phyloP scores from a whole-genome alignment of 495 filamentous ascomycete genomes.

The Mytilinidion resinicola region DNA sequence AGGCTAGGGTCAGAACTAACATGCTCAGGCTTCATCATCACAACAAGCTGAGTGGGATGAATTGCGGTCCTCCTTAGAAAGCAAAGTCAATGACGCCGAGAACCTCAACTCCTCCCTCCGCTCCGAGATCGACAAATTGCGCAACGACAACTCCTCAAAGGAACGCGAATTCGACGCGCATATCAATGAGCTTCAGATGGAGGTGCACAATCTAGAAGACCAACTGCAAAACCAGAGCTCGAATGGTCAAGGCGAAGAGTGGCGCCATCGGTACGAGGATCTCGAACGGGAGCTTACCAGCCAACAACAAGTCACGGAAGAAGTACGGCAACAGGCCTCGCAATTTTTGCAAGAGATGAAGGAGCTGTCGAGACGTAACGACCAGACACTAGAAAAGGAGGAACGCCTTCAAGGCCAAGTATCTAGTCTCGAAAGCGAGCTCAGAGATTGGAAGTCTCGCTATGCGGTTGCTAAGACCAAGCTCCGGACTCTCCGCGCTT shows the following conservation, averaged over 20 bases:
- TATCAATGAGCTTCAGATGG: slow-evolving; percentile 45
- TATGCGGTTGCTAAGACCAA: slow-evolving; percentile 85
- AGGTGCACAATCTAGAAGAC: not conserved
- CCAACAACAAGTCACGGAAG: slow-evolving; percentile 77
- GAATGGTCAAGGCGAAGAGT: slow-evolving; percentile 41
- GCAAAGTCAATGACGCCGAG: slow-evolving; percentile 69
- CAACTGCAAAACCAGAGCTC: slow-evolving; percentile 8
- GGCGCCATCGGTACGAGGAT: slow-evolving; percentile 52
- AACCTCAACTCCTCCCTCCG: slow-evolving; percentile 69
- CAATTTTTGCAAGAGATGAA: slow-evolving; percentile 87
- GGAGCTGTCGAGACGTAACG: slow-evolving; percentile 68
- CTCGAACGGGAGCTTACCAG: slow-evolving; percentile 65
- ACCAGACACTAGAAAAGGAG: slow-evolving; percentile 74
- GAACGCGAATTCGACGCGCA: slow-evolving; percentile 59
- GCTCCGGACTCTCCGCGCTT: slow-evolving; percentile 70
- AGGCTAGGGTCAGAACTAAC: slow-evolving; percentile 3
- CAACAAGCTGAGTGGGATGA: slow-evolving; percentile 68
- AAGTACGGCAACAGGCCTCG: slow-evolving; percentile 79
- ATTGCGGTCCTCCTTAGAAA: slow-evolving; percentile 66
- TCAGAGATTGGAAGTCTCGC: slow-evolving; percentile 81
- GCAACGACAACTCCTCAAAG: slow-evolving; percentile 57
- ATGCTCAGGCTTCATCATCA: slow-evolving; percentile 30
- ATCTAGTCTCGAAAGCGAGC: slow-evolving; percentile 66
- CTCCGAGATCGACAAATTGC: slow-evolving; percentile 67
- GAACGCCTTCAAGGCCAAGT: slow-evolving; percentile 67